Evolutionary conservation across 257 asterid species (phyloP).

Genomic region (Apocynum venetum): DNA sequence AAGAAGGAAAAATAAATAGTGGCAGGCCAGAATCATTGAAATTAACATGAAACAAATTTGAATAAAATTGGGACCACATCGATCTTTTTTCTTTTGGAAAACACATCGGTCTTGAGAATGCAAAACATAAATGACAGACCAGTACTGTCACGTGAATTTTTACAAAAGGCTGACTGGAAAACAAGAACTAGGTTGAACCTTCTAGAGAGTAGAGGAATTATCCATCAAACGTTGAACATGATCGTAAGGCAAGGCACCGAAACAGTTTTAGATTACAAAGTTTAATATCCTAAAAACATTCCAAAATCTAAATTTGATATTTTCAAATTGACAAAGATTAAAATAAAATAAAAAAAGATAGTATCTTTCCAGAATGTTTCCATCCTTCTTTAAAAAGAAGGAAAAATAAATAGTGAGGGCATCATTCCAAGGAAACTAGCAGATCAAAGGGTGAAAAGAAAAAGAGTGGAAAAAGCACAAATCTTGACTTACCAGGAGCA

Average conservation of each 20-base stretch:
- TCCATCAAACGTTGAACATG: no score
- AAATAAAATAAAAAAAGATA: not conserved
- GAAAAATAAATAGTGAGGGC: not conserved
- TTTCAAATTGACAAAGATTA: not conserved
- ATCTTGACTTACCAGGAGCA: constrained; percentile 15
- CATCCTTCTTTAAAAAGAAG: not conserved
- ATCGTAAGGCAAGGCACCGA: not conserved
- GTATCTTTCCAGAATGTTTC: not conserved
- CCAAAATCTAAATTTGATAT: not conserved
- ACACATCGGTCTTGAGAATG: not conserved
- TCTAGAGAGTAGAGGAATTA: not conserved
- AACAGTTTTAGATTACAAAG: not conserved
- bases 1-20: not conserved
- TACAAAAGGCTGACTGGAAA: not conserved
- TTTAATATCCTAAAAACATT: not conserved
- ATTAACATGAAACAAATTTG: not conserved
- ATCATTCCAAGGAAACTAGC: not conserved
- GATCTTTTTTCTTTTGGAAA: no score
- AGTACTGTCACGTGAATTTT: constrained; percentile 11
- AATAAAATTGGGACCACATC: constrained; percentile 3
- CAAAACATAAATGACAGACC: constrained; percentile 1
- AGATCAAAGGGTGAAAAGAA: not conserved
- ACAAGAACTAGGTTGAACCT: not conserved
- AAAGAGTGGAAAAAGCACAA: not conserved
- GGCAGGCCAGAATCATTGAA: not conserved